Conservation (phyloP, 179 eudicot species). For the Pouteria campechiana region DNA sequence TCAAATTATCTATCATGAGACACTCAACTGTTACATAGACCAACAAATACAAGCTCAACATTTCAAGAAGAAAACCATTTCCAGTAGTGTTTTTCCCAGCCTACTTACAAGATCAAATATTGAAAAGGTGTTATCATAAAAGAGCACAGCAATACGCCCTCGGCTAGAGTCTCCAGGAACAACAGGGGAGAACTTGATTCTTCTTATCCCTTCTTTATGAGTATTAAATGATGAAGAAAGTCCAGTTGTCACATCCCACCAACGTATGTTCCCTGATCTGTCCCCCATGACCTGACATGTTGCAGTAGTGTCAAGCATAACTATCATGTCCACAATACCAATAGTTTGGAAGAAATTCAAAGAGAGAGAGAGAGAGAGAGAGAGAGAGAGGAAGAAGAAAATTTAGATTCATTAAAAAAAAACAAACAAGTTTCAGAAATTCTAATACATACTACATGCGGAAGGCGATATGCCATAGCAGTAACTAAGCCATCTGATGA, state of each 20-base stretch:
- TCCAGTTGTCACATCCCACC: slow-evolving; percentile 98
- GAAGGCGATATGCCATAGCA: slow-evolving; percentile 97
- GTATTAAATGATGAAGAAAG: slow-evolving; percentile 92
- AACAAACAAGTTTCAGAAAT: neutral
- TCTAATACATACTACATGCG: slow-evolving; percentile 80
- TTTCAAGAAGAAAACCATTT: no score
- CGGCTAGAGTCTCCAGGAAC: slow-evolving; percentile 89
- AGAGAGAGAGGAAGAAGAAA: no score
- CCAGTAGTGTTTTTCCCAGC: no score
- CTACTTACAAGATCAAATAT: slow-evolving; percentile 98
- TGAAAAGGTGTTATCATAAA: slow-evolving; percentile 81
- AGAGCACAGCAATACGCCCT: slow-evolving; percentile 87
- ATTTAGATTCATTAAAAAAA: no score
- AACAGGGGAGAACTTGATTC: slow-evolving; percentile 95
- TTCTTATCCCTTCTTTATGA: slow-evolving; percentile 89
- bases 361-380: no score
- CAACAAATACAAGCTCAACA: no score
- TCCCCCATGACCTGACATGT: slow-evolving; percentile 88
- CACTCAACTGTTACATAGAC: no score
- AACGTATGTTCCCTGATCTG: slow-evolving; percentile 88
- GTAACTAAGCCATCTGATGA: slow-evolving; percentile 89
- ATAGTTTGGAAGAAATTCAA: neutral
- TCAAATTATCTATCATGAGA: no score
- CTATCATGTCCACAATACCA: slow-evolving; percentile 6
- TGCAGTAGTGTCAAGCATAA: slow-evolving; percentile 10